Evolutionary conservation across 2,329 filamentous ascomycete genomes (phyloP).

Genomic region (Alternaria atra): DNA sequence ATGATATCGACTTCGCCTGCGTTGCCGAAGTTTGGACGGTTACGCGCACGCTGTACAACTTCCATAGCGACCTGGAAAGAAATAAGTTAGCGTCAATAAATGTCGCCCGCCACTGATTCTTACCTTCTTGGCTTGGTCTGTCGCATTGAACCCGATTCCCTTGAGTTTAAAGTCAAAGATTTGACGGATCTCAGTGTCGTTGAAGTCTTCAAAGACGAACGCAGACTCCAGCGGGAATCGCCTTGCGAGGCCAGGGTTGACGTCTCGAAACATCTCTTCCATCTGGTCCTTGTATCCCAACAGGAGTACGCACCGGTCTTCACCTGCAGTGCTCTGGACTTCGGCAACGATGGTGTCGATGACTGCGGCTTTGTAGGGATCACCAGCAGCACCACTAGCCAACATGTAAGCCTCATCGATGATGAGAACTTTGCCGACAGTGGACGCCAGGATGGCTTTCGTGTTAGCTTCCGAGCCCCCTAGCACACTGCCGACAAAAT

Average conservation of each 20-base stretch:
- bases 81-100: background rate
- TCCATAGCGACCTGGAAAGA: constrained; percentile 58
- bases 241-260: constrained; percentile 73
- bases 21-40: constrained; percentile 74
- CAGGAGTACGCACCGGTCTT: constrained; percentile 76
- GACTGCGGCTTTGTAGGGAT: constrained; percentile 69
- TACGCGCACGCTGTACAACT: constrained; percentile 68
- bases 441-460: constrained; percentile 73
- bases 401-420: constrained; percentile 84
- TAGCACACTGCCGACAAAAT: constrained; percentile 72
- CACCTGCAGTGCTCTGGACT: constrained; percentile 73
- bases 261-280: constrained; percentile 75
- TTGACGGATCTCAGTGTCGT: constrained; percentile 62
- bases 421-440: constrained; percentile 76
- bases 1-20: constrained; percentile 78
- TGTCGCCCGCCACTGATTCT: background rate
- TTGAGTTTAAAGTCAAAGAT: constrained; percentile 73
- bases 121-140: constrained; percentile 58
- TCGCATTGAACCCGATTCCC: constrained; percentile 62
- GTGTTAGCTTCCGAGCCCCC: constrained; percentile 76
- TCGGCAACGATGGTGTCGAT: constrained; percentile 79
- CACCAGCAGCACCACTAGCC: constrained; percentile 51
- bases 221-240: constrained; percentile 71
- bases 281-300: constrained; percentile 76
- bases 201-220: constrained; percentile 76